A percentile compares a stretch with the other conserved stretches of the same genome.
Evolutionary conservation across 108 stramenopile genomes (phyloP).

Genomic region (Discostella stelligeroides): DNA sequence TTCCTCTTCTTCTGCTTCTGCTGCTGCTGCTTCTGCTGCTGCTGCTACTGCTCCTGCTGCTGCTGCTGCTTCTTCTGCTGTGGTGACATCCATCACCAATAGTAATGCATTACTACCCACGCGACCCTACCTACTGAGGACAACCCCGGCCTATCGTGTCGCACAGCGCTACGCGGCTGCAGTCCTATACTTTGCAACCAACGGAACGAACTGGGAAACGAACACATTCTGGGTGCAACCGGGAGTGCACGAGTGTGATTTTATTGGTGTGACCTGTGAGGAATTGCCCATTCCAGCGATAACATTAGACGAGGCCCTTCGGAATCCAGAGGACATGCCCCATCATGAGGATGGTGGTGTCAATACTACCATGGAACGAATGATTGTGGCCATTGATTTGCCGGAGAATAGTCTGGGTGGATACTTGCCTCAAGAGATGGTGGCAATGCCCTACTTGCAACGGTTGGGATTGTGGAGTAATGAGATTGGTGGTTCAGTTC

Average conservation of each 20-base stretch:
- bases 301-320: slow-evolving; percentile 29
- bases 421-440: slow-evolving; percentile 30
- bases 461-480: slow-evolving; percentile 51
- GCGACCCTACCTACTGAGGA: slow-evolving; percentile 19
- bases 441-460: slow-evolving; percentile 32
- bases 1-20: too few species aligned
- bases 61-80: too few species aligned
- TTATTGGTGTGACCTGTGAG: slow-evolving; percentile 40
- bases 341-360: slow-evolving; percentile 24
- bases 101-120: too few species aligned
- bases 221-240: slow-evolving; percentile 33
- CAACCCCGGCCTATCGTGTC: slow-evolving; percentile 44
- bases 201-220: slow-evolving; percentile 39
- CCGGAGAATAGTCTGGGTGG: slow-evolving; percentile 50
- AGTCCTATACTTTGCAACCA: slow-evolving; percentile 47
- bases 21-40: too few species aligned
- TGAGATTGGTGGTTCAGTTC: slow-evolving; percentile 31
- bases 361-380: slow-evolving; percentile 23
- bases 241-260: slow-evolving; percentile 47
- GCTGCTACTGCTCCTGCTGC: too few species aligned
- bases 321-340: slow-evolving; percentile 30
- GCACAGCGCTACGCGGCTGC: slow-evolving; percentile 41
- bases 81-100: too few species aligned
- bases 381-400: slow-evolving; percentile 46
- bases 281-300: slow-evolving; percentile 47